Evolutionary conservation across 768 basidiomycete genomes (phyloP).

Genomic region (Serendipita sp.): DNA sequence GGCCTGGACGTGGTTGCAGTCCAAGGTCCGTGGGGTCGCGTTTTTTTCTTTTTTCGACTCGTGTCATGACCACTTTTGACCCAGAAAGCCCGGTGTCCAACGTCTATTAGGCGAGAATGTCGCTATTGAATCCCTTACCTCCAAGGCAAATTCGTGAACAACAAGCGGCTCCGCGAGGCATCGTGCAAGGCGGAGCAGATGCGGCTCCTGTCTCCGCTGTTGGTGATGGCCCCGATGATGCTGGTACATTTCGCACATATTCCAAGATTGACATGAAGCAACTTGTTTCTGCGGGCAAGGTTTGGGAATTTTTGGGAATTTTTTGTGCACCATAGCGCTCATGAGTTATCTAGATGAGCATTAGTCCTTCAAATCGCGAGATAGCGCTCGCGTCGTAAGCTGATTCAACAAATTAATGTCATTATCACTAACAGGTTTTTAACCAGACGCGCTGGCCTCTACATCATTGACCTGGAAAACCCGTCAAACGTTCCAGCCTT

Average conservation of each 20-base stretch:
- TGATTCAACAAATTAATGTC: neutral
- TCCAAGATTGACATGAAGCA: neutral
- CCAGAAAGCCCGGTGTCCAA: no score
- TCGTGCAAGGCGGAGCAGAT: neutral
- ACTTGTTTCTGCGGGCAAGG: neutral
- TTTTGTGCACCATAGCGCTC: neutral
- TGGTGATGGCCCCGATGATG: neutral
- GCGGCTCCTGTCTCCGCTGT: neutral
- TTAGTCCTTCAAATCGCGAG: conserved; percentile 76
- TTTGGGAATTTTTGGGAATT: neutral
- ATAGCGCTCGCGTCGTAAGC: conserved; percentile 77
- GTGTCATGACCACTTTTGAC: no score
- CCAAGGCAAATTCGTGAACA: neutral
- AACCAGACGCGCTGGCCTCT: conserved; percentile 59
- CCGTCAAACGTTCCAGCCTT: conserved; percentile 81
- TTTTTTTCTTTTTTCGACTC: no score
- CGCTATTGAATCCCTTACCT: neutral
- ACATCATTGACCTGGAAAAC: conserved; percentile 84
- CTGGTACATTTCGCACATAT: neutral
- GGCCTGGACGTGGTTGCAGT: no score
- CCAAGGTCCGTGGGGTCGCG: no score
- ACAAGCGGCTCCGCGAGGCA: no score
- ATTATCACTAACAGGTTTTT: neutral
- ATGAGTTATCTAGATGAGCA: conserved; percentile 59
- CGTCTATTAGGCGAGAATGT: neutral